A percentile compares a stretch with the other conserved stretches of the same genome.
Evolutionary conservation across 2,329 filamentous ascomycete genomes (phyloP).

Genomic region (Aspergillus pseudonomiae): DNA sequence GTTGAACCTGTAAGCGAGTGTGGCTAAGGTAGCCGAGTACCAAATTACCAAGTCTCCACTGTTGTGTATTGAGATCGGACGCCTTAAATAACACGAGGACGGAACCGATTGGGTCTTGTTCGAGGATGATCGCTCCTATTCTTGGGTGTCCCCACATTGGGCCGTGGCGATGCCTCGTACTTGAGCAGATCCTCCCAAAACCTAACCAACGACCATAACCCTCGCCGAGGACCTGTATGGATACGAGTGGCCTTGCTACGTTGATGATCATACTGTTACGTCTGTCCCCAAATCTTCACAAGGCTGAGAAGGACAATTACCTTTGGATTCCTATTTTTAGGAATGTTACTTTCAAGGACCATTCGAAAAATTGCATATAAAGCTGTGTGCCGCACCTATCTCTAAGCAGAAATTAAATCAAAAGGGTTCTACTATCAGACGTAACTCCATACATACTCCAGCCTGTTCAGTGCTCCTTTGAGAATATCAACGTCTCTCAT

Average conservation of each 20-base stretch:
- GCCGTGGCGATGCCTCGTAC: not conserved
- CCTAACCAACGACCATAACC: not conserved
- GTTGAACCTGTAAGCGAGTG: too few relatives aligned
- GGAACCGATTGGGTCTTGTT: not conserved
- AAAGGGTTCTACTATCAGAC: not conserved
- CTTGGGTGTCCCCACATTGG: not conserved
- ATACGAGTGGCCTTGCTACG: not conserved
- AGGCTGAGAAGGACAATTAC: not conserved
- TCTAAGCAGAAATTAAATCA: not conserved
- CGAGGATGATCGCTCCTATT: not conserved
- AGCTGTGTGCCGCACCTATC: not conserved
- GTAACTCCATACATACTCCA: too few relatives aligned
- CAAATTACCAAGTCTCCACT: not conserved
- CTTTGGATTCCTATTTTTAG: not conserved
- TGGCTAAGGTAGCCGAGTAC: not conserved
- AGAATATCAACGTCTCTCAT: not conserved
- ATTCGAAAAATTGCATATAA: not conserved
- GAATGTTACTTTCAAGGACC: not conserved
- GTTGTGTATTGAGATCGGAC: not conserved
- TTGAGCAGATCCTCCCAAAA: too few relatives aligned
- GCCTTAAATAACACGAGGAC: not conserved
- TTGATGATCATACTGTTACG: not conserved
- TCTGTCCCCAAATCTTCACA: not conserved
- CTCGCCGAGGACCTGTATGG: not conserved
- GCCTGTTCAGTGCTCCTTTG: not conserved